Conservation (phyloP, 192 early-diverging fungal genomes). For the Entomortierella lignicola region DNA sequence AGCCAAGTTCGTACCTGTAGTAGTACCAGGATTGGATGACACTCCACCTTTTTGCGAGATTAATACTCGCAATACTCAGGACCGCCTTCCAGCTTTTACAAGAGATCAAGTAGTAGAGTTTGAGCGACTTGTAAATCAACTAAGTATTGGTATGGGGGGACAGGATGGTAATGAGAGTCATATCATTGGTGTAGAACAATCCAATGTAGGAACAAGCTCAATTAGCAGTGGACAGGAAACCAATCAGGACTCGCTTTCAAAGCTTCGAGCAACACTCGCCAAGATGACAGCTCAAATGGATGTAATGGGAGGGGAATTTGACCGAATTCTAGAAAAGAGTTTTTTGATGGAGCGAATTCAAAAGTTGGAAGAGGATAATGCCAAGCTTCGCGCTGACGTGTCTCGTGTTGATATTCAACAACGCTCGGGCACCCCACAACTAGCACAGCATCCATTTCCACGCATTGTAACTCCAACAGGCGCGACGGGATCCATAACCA, state of each 20-base stretch:
- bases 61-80: slow-evolving; percentile 46
- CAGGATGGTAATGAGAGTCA: slow-evolving; percentile 17
- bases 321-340: slow-evolving; percentile 52
- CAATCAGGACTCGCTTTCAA: slow-evolving; percentile 40
- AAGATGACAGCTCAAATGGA: slow-evolving; percentile 61
- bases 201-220: slow-evolving; percentile 20
- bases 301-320: slow-evolving; percentile 56
- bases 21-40: slow-evolving; percentile 56
- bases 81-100: slow-evolving; percentile 49
- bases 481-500: slow-evolving; percentile 11
- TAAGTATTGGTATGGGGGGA: slow-evolving; percentile 19
- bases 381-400: slow-evolving; percentile 36
- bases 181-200: slow-evolving; percentile 10
- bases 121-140: slow-evolving; percentile 38
- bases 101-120: slow-evolving; percentile 56
- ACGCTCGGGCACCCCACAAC: slow-evolving; percentile 42
- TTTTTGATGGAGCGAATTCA: slow-evolving; percentile 51
- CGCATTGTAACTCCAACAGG: slow-evolving; percentile 18
- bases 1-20: slow-evolving; percentile 53
- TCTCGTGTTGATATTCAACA: slow-evolving; percentile 44
- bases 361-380: slow-evolving; percentile 45
- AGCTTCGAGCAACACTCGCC: slow-evolving; percentile 32
- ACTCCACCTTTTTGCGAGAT: slow-evolving; percentile 62
- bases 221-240: slow-evolving; percentile 32
- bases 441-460: slow-evolving; percentile 20